phyloP scores from a whole-genome alignment of 2,329 filamentous ascomycete genomes.

The Colletotrichum noveboracense region DNA sequence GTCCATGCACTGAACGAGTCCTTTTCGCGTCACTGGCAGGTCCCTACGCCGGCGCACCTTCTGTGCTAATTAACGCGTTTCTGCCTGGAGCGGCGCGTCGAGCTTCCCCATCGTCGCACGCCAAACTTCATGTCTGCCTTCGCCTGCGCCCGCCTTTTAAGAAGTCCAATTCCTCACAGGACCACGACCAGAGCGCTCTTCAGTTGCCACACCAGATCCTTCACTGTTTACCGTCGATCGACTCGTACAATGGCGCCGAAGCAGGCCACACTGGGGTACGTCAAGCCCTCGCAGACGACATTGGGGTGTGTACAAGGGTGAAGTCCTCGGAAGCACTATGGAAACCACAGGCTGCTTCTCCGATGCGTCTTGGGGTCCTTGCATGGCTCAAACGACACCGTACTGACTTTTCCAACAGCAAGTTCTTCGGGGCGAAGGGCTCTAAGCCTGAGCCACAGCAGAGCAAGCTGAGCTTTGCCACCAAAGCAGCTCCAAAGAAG shows the following conservation, averaged over 20 bases:
- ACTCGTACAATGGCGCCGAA: conserved; percentile 56
- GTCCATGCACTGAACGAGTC: background rate
- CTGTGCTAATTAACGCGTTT: conserved; percentile 44
- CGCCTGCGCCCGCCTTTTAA: conserved; percentile 1
- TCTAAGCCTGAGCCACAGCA: conserved; percentile 68
- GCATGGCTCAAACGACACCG: background rate
- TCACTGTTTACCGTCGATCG: background rate
- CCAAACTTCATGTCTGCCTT: conserved; percentile 18
- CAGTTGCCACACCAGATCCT: background rate
- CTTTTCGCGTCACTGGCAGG: conserved; percentile 1
- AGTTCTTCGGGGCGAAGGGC: conserved; percentile 80
- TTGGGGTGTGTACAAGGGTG: conserved; percentile 64
- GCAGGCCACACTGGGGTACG: conserved; percentile 89
- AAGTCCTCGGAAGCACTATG: background rate
- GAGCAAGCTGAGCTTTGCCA: conserved; percentile 78
- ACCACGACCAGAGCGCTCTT: background rate
- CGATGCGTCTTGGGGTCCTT: background rate
- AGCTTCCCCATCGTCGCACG: conserved; percentile 24
- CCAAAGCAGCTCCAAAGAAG: conserved; percentile 46
- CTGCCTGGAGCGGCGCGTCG: conserved; percentile 43
- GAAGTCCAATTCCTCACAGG: background rate
- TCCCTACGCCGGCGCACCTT: background rate
- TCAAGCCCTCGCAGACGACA: conserved; percentile 74
- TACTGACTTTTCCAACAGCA: conserved; percentile 56
- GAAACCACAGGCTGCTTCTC: background rate